Percentiles rank a stretch among this genome's conserved stretches.
Evolutionary conservation across 1,284 basidiomycete genomes (phyloP).

Genomic region (Trichosporon faecale): DNA sequence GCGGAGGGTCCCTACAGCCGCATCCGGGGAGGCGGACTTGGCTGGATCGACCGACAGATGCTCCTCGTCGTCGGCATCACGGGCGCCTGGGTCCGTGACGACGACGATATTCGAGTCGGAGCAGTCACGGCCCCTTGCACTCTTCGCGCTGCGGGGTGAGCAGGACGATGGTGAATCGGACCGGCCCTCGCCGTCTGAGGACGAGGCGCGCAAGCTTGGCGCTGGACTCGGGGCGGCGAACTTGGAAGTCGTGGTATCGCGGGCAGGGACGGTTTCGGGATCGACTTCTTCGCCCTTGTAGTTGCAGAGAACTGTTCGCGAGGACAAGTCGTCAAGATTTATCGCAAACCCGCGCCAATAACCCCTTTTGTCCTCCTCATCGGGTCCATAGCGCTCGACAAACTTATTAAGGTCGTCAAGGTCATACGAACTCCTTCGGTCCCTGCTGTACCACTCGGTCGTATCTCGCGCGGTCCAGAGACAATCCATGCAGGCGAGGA

Average conservation of each 20-base stretch:
- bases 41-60: too few species aligned
- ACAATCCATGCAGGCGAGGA: background rate
- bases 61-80: too few species aligned
- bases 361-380: background rate
- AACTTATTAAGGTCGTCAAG: background rate
- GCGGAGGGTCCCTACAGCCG: too few species aligned
- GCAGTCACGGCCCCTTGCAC: background rate
- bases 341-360: background rate
- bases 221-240: background rate
- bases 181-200: background rate
- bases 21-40: too few species aligned
- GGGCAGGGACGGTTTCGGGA: too few species aligned
- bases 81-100: background rate
- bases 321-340: background rate
- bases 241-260: background rate
- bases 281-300: background rate
- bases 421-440: background rate
- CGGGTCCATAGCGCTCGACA: background rate
- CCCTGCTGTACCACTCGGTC: too few species aligned
- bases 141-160: background rate
- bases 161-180: background rate
- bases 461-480: background rate
- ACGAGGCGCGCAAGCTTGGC: background rate
- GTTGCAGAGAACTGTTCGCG: background rate
- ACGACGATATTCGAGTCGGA: background rate